phyloP scores from a whole-genome alignment of 1,284 basidiomycete species.

The Boletellus dicymbophilus region DNA sequence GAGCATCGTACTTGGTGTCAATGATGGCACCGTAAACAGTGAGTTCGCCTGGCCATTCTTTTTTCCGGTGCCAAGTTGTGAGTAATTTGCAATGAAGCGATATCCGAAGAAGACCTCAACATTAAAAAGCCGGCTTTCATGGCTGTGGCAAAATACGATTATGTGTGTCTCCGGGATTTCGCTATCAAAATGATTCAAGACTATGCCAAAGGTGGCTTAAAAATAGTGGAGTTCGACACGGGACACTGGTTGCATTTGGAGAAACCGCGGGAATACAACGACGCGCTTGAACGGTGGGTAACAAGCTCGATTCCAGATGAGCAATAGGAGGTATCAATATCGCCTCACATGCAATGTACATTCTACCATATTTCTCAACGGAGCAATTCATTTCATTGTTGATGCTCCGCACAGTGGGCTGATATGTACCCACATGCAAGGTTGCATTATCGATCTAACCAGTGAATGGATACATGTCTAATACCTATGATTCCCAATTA shows the following conservation, averaged over 20 bases:
- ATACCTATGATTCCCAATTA: constrained; percentile 24
- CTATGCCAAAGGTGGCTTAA: constrained; percentile 28
- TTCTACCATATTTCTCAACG: background rate
- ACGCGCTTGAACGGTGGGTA: constrained; percentile 32
- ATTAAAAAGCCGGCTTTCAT: constrained; percentile 34
- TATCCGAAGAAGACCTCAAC: constrained; percentile 22
- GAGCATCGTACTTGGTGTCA: constrained; percentile 22
- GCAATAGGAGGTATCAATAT: background rate
- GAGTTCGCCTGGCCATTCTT: constrained; percentile 2
- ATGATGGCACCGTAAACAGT: constrained; percentile 24
- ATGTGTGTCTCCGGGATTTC: constrained; percentile 25
- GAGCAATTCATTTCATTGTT: background rate
- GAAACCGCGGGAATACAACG: constrained; percentile 28
- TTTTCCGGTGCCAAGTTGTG: background rate
- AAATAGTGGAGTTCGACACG: constrained; percentile 30
- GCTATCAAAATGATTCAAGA: constrained; percentile 26
- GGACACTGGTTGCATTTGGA: constrained; percentile 35
- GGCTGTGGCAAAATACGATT: constrained; percentile 32
- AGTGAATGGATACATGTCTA: constrained; percentile 17
- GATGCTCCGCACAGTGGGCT: background rate
- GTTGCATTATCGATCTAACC: constrained; percentile 5
- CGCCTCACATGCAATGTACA: constrained; percentile 4
- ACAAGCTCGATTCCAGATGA: constrained; percentile 16
- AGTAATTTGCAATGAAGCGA: constrained; percentile 13
- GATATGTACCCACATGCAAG: background rate